Base-by-base conservation (phyloP, 768 basidiomycete species). In the Tulasnella sp. region DNA sequence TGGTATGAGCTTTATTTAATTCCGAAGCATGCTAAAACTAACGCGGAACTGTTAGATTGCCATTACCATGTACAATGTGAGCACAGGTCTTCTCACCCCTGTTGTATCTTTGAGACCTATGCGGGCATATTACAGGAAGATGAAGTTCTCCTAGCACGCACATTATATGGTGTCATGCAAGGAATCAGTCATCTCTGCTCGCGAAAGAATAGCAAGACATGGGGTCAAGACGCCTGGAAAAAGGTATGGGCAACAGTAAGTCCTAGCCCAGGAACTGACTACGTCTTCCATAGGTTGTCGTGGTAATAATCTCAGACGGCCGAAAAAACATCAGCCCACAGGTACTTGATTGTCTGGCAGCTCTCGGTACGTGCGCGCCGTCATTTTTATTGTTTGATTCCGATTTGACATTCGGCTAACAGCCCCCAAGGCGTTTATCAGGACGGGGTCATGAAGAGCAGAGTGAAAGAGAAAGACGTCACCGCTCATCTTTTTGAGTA, bases 11-110 rank as follows among this genome's bases (percentile, higher is more conserved):
- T n/a, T n/a, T n/a, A n/a, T n/a, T n/a, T n/a, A n/a, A n/a, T 53
- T 21, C 3, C 29, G 31, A 2, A 30, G 51, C 12, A 15, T 24
- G 51, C 49, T 50, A 19, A 50, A 48, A 53, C 31, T 34, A 38
- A 38, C 17, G 21, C n/a, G 19, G 24, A 17, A 24, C 15, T 44
- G n/a, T 22, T 19, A 44, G 41, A 86, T 97, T 68, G 88, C 91
- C 60, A 87, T 97, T 66, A 97, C 92, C 22, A 92, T 96, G 91
- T 96, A 85, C 69, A 96, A 96, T 69, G 93, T 94, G 70, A 68
- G 84, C 24, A 2, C 22, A 42, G 10, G 17, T n/a, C n/a, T n/a
- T n/a, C n/a, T n/a, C n/a, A n/a, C n/a, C n/a, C n/a, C n/a, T n/a
- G n/a, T n/a, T n/a, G n/a, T 7, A 2, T 3, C 53, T 10, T 42